These are phyloP conservation scores for Sideroxylon spinosum DNA, from an alignment of 179 eudicot genomes.

Conservation along the genomic window DNA sequence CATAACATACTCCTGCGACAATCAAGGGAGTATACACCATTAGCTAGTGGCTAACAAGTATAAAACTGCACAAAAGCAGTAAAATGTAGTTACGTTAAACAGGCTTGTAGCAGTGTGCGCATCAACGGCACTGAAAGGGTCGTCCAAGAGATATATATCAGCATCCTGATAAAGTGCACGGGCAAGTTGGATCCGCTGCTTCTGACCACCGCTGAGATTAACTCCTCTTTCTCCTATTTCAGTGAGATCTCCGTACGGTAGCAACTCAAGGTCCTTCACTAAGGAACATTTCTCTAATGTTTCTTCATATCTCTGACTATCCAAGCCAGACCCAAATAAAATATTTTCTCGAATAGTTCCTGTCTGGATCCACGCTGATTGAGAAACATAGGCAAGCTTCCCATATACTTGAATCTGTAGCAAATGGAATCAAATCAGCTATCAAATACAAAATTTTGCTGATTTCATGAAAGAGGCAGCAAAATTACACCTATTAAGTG, in stretches of 20 bases:
- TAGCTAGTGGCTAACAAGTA: not conserved
- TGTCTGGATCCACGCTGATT: slow-evolving; percentile 85
- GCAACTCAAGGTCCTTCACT: slow-evolving; percentile 63
- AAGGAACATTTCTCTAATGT: slow-evolving; percentile 53
- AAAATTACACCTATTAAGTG: not conserved
- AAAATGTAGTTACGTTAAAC: slow-evolving; percentile 27
- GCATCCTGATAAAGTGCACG: slow-evolving; percentile 52
- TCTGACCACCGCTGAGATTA: slow-evolving; percentile 63
- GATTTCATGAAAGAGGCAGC: not conserved
- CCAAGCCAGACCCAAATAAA: slow-evolving; percentile 63
- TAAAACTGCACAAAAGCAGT: not conserved
- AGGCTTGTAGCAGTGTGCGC: slow-evolving; percentile 47
- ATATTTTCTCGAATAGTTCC: slow-evolving; percentile 72
- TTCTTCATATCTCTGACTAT: slow-evolving; percentile 57
- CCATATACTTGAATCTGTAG: slow-evolving; percentile 56
- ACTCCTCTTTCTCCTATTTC: slow-evolving; percentile 74
- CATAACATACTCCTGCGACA: slow-evolving; percentile 37
- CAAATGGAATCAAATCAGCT: slow-evolving; percentile 3
- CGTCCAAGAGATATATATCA: slow-evolving; percentile 51
- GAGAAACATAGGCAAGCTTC: slow-evolving; percentile 68
- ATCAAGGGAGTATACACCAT: not conserved
- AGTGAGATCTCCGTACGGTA: slow-evolving; percentile 63
- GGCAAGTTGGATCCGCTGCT: slow-evolving; percentile 58
- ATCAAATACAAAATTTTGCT: not conserved
- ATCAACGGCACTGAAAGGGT: slow-evolving; percentile 61